phyloP scores from a whole-genome alignment of 768 basidiomycete species.

The Boletales sp. region DNA sequence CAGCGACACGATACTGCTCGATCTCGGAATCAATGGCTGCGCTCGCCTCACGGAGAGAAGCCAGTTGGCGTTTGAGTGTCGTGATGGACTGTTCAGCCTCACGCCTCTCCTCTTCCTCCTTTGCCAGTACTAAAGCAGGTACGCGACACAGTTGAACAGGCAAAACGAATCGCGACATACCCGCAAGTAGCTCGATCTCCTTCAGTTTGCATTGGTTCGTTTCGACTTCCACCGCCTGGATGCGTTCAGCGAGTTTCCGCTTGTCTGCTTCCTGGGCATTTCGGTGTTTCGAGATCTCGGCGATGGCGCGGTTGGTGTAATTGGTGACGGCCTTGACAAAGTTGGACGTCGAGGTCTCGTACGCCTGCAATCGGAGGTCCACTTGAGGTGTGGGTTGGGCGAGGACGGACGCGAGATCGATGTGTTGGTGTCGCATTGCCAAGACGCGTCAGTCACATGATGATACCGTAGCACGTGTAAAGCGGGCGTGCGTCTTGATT shows the following conservation, averaged over 20 bases:
- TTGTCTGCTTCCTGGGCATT: conserved; percentile 58
- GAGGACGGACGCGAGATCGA: conserved; percentile 60
- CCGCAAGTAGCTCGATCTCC: conserved; percentile 75
- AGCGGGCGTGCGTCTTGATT: conserved; percentile 2
- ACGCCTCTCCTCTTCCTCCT: conserved; percentile 70
- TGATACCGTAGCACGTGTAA: conserved; percentile 20
- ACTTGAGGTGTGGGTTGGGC: conserved; percentile 54
- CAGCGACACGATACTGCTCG: conserved; percentile 62
- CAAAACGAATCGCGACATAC: conserved; percentile 39
- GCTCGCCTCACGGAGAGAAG: conserved; percentile 57
- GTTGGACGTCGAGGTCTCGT: conserved; percentile 63
- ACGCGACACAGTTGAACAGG: not conserved
- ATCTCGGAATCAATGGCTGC: conserved; percentile 63
- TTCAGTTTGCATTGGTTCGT: conserved; percentile 71
- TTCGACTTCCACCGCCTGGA: conserved; percentile 59
- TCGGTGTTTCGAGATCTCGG: conserved; percentile 65
- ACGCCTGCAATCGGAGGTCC: conserved; percentile 58
- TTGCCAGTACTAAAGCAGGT: conserved; percentile 48
- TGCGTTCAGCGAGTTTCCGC: conserved; percentile 61
- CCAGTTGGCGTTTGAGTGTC: conserved; percentile 62
- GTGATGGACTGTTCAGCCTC: conserved; percentile 62
- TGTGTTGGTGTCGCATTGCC: conserved; percentile 39
- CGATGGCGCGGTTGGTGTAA: conserved; percentile 70
- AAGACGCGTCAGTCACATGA: conserved; percentile 5
- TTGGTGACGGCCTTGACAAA: conserved; percentile 69